Conservation (phyloP, 345 rosid genomes). For the Trapa bicornis region DNA sequence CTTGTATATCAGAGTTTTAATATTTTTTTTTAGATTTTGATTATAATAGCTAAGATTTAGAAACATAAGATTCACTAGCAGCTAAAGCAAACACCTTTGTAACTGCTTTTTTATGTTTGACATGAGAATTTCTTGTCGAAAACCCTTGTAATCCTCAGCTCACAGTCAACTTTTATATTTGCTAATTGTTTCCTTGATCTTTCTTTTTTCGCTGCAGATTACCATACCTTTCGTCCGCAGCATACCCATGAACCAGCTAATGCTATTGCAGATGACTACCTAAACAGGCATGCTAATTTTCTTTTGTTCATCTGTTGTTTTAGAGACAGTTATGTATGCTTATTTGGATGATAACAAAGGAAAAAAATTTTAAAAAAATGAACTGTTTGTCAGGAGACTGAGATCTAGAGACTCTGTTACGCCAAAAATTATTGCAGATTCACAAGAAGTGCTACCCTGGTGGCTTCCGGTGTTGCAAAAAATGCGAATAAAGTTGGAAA, state of each 20-base stretch:
- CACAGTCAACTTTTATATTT: background rate
- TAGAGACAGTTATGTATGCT: background rate
- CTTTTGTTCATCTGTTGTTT: background rate
- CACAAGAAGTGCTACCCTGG: constrained; percentile 43
- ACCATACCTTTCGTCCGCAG: constrained; percentile 24
- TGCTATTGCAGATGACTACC: constrained; percentile 37
- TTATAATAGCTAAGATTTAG: too few relatives aligned
- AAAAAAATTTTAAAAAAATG: background rate
- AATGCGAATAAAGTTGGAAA: constrained; percentile 42
- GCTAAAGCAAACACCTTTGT: too few relatives aligned
- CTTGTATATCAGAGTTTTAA: too few relatives aligned
- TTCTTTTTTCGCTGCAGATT: constrained; percentile 18
- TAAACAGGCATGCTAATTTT: constrained; percentile 28
- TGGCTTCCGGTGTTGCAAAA: constrained; percentile 49
- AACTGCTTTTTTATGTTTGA: background rate
- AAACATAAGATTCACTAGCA: too few relatives aligned
- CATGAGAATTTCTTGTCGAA: background rate
- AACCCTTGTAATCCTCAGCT: background rate
- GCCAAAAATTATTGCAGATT: constrained; percentile 31
- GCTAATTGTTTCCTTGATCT: background rate
- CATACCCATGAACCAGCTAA: constrained; percentile 25
- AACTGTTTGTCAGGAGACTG: background rate
- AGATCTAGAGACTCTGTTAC: background rate
- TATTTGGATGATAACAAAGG: background rate
- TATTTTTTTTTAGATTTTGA: too few relatives aligned